These are phyloP conservation scores for Colletotrichum chrysophilum DNA, from an alignment of 2,329 filamentous ascomycete genomes.

Conservation along the genomic window DNA sequence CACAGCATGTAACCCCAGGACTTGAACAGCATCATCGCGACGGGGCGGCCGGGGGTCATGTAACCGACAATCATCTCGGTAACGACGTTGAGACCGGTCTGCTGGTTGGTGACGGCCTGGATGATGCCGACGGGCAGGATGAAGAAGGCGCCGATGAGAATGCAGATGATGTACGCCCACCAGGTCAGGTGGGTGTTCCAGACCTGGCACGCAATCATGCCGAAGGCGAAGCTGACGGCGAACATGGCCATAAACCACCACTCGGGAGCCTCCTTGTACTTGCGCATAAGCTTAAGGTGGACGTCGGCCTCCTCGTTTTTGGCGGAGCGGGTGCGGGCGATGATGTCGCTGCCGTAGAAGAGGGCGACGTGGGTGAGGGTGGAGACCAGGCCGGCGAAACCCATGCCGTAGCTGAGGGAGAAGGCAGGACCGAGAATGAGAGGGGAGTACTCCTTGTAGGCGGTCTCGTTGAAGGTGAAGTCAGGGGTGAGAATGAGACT, in stretches of 20 bases:
- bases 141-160: conserved; percentile 43
- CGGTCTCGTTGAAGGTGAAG: conserved; percentile 61
- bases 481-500: conserved; percentile 60
- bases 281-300: conserved; percentile 60
- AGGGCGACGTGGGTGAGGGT: conserved; percentile 57
- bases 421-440: conserved; percentile 61
- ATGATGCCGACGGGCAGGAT: conserved; percentile 51
- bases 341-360: conserved; percentile 57
- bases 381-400: conserved; percentile 60
- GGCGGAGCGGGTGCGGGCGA: conserved; percentile 33
- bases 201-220: conserved; percentile 39
- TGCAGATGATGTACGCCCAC: conserved; percentile 46
- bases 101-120: conserved; percentile 53
- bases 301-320: conserved; percentile 52
- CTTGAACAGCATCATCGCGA: conserved; percentile 58
- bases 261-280: conserved; percentile 58
- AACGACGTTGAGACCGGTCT: conserved; percentile 53
- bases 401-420: conserved; percentile 59
- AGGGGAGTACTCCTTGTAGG: conserved; percentile 64
- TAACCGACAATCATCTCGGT: conserved; percentile 56
- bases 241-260: conserved; percentile 63
- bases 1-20: conserved; percentile 51
- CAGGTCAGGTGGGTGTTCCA: conserved; percentile 47
- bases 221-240: conserved; percentile 53
- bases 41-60: conserved; percentile 50